These are phyloP conservation scores for Scutellaria baicalensis DNA, from an alignment of 257 asterid genomes.

Conservation along the genomic window DNA sequence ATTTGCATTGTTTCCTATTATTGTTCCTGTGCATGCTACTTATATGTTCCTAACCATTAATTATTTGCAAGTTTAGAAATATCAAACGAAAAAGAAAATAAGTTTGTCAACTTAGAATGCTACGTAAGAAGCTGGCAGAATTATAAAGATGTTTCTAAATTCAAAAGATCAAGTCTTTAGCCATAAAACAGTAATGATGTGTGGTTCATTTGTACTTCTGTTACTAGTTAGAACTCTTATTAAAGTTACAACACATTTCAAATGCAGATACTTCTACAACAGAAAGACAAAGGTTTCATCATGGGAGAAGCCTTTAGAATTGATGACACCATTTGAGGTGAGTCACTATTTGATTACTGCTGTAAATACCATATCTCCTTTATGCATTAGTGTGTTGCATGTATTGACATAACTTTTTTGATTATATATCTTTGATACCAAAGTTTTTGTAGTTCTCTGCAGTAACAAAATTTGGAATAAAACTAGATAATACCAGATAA, in stretches of 20 bases:
- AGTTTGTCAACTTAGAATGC: not conserved
- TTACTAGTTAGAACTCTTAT: not conserved
- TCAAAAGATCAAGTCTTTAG: not conserved
- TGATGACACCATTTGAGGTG: slow-evolving; percentile 81
- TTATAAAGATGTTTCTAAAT: not conserved
- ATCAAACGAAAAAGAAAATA: not conserved
- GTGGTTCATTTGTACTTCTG: not conserved
- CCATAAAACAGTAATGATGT: not conserved
- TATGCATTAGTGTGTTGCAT: not conserved
- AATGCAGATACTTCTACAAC: slow-evolving; percentile 74
- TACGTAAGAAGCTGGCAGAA: slow-evolving; percentile 1
- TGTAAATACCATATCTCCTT: not conserved
- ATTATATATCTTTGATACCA: not conserved
- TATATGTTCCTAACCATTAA: not conserved
- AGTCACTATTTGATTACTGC: slow-evolving; percentile 12
- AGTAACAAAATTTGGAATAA: not conserved
- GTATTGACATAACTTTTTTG: not conserved
- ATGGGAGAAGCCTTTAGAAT: slow-evolving; percentile 89
- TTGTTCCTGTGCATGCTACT: not conserved
- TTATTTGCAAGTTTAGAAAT: not conserved
- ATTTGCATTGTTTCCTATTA: not conserved
- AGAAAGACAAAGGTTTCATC: slow-evolving; percentile 56
- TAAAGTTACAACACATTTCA: not conserved
- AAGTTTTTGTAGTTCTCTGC: not conserved
- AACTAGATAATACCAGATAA: not conserved